Evolutionary conservation across 2,329 filamentous ascomycete genomes (phyloP), one percentile per base, ranked within the genome.

Genomic region (Cladophialophora immunda): DNA sequence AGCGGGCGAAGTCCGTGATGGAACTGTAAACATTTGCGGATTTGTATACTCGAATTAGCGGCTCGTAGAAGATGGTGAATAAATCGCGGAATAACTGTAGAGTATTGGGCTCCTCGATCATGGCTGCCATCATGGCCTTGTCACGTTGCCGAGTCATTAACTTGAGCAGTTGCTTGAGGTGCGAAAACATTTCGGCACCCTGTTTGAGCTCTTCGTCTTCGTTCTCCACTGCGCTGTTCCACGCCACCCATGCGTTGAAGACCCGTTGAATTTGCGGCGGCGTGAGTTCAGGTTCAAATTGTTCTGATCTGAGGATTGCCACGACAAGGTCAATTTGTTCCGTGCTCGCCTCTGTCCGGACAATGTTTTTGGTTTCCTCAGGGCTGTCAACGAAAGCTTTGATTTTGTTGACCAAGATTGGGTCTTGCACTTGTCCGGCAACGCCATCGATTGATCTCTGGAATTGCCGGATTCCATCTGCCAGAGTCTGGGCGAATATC

Each of bases 11-110:
- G 78, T 99, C 95, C 0, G 94, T 98, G 67, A 99, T 94, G 76
- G 92, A 96, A 82, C 89, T 95, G 84, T 98, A 98, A 29, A 99
- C 94, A 74, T 98, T 99, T 71, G 95, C 95, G 22, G 94, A 97
- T 81, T 98, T 99, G 85, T 99, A 99, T 0, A 99, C 95, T 56
- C 95, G 88, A 17, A 99, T 93, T 25, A 99, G 88, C 0, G 95
- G 95, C 77, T 99, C 95, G 80, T 99, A 99, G 82, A 99, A 99
- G 76, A 99, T 98, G 36, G 93, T 97, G 78, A 99, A 98, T 27
- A 99, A 85, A 75, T 99, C 95, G 56, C 93, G 89, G 85, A 74
- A 95, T 30, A 99, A 86, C 76, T 96, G 91, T n/a, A 99, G 84
- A 0, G 95, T 98, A n/a, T 94, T 94, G 0, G 95, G 93, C 81